Evolutionary conservation across 306 rosid genomes (phyloP).

Genomic region (Chamaecrista fasciculata): DNA sequence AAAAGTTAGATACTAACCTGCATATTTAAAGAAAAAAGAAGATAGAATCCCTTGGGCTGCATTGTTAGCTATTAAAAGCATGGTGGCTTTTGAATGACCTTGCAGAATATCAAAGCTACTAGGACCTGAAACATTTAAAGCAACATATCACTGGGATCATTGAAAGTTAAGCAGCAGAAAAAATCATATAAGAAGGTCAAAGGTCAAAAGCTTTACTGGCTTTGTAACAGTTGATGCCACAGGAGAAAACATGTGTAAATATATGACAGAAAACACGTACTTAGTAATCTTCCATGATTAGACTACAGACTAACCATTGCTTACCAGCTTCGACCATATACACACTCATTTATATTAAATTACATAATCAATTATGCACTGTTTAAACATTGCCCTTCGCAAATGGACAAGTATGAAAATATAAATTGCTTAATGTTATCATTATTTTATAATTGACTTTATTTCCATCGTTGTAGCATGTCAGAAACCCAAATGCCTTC

Average conservation of each 20-base stretch:
- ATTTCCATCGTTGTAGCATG: not conserved
- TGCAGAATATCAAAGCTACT: constrained; percentile 83
- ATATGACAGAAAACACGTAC: not conserved
- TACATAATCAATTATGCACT: not conserved
- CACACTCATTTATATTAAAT: constrained; percentile 1
- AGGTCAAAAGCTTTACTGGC: not conserved
- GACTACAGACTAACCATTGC: constrained; percentile 1
- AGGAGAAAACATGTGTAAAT: not conserved
- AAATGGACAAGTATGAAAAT: not conserved
- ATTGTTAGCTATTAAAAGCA: constrained; percentile 87
- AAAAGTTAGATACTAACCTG: constrained; percentile 73
- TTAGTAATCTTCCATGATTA: not conserved
- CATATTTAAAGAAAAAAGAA: constrained; percentile 98
- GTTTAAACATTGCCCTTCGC: not conserved
- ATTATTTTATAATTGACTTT: constrained; percentile 10
- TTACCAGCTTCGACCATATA: constrained; percentile 8
- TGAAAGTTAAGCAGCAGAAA: constrained; percentile 20
- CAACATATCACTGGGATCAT: not conserved
- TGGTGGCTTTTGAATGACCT: constrained; percentile 97
- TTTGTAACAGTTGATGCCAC: constrained; percentile 14
- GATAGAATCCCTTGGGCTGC: constrained; percentile 99
- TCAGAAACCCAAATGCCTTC: not conserved
- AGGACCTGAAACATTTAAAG: constrained; percentile 68
- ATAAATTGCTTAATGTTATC: not conserved
- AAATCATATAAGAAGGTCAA: constrained; percentile 1